Conservation (phyloP, 148 eudicot genomes). For the Diospyros kaki region DNA sequence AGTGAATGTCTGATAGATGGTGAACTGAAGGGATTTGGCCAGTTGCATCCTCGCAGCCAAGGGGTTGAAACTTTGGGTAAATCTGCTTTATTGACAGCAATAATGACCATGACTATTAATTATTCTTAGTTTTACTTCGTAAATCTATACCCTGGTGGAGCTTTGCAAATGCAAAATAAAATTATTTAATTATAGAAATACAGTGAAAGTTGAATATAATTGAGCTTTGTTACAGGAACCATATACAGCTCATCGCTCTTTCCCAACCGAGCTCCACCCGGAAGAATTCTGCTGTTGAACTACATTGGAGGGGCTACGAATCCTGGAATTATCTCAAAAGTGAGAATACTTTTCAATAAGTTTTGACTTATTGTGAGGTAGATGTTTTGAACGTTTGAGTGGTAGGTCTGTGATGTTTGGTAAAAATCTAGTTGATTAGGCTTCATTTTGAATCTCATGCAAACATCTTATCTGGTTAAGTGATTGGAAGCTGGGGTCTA, state of each 20-base stretch:
- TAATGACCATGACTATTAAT: not conserved
- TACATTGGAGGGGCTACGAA: conserved; percentile 86
- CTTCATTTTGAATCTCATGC: not conserved
- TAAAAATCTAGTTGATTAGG: not conserved
- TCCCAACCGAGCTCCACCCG: conserved; percentile 85
- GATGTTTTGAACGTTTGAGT: not conserved
- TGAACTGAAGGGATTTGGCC: conserved; percentile 83
- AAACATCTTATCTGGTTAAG: conserved; percentile 5
- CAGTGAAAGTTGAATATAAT: not conserved
- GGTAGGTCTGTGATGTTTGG: not conserved
- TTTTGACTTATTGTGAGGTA: not conserved
- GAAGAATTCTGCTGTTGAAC: conserved; percentile 66
- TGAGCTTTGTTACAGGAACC: conserved; percentile 44
- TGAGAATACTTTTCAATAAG: conserved; percentile 15
- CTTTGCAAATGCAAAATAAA: not conserved
- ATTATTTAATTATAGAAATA: not conserved
- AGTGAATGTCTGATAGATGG: conserved; percentile 65
- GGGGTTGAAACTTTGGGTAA: conserved; percentile 86
- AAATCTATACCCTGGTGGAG: not conserved
- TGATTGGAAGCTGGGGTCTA: not conserved
- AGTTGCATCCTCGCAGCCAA: conserved; percentile 85
- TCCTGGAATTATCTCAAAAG: conserved; percentile 68
- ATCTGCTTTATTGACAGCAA: conserved; percentile 6
- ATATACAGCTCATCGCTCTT: conserved; percentile 89
- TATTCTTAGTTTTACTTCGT: not conserved